These are phyloP conservation scores for Monilinia fructigena DNA, from an alignment of 2,329 filamentous ascomycete species.

Conservation along the genomic window DNA sequence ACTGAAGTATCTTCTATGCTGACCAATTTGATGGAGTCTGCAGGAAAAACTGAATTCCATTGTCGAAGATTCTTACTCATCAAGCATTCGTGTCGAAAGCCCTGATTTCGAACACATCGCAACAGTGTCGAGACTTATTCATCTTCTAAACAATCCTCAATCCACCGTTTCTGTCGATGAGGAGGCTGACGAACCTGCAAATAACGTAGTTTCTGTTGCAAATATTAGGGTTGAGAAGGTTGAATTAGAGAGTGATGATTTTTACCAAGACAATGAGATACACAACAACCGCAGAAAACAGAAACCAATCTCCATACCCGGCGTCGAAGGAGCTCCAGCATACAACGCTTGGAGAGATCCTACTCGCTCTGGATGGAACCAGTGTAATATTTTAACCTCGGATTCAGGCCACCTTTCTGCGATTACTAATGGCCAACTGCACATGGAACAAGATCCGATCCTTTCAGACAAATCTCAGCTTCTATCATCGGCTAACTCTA, in stretches of 20 bases:
- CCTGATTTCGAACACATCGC: background rate
- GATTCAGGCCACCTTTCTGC: background rate
- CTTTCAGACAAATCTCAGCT: background rate
- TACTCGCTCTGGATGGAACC: background rate
- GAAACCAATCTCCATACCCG: conserved; percentile 6
- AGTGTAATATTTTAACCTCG: background rate
- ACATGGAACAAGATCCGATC: background rate
- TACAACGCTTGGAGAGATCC: conserved; percentile 2
- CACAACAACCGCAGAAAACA: background rate
- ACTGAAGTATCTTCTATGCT: background rate
- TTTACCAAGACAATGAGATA: background rate
- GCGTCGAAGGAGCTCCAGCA: background rate
- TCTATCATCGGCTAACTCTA: background rate
- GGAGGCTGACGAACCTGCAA: background rate
- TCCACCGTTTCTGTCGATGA: background rate
- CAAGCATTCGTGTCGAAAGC: background rate
- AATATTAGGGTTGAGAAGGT: background rate
- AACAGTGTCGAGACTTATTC: background rate
- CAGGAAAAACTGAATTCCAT: background rate
- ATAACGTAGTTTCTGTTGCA: background rate
- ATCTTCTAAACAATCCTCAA: background rate
- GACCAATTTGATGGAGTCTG: background rate
- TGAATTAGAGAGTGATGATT: background rate
- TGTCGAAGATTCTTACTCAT: background rate
- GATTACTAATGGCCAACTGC: background rate